Evolutionary conservation across 805 yeast genomes (phyloP), one percentile per base, ranked within the genome.

Genomic region (Barnettozyma sp.): DNA sequence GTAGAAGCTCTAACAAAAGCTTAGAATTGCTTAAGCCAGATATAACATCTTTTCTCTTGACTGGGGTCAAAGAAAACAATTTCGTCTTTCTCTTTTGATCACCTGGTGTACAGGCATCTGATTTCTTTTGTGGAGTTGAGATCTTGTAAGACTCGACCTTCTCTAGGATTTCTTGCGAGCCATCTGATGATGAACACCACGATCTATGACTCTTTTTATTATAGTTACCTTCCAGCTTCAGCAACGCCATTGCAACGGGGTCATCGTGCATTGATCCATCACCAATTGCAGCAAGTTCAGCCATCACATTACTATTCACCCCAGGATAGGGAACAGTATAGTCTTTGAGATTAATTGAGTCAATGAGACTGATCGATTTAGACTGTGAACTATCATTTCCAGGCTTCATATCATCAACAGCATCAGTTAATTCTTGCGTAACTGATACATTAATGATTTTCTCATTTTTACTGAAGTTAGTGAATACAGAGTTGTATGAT

Each of bases 201-300:
- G 29, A 31, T 6, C 34, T 25, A 18, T 37, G 33, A 29, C 40
- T 37, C 39, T 45, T 52, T n/a, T 27, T 16, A n/a, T n/a, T n/a
- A 36, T 55, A 65, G 25, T 66, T 73, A 1, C 95, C 97, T 58
- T 84, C 94, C 21, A 90, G 63, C 58, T 82, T 88, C 59, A 66
- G 66, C 46, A 88, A 63, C 0, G 97, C 87, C 31, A 77, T 74
- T 34, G 68, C 70, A 11, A 87, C 64, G 0, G 95, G 95, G 56
- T 85, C 83, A 13, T 70, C 74, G 26, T 63, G 66, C 27, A 71
- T 62, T 0, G 78, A 68, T 31, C 81, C 87, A 55, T 90, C 96
- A 0, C 96, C 90, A 34, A 88, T 76, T 6, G 82, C 82, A 1
- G 94, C 94, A 32, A 87, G 67, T 49, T 79, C 85, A 27, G 81